Percentiles rank a stretch among this genome's conserved stretches.
Conservation (phyloP, 306 rosid genomes). For the Cucurbita moschata region DNA sequence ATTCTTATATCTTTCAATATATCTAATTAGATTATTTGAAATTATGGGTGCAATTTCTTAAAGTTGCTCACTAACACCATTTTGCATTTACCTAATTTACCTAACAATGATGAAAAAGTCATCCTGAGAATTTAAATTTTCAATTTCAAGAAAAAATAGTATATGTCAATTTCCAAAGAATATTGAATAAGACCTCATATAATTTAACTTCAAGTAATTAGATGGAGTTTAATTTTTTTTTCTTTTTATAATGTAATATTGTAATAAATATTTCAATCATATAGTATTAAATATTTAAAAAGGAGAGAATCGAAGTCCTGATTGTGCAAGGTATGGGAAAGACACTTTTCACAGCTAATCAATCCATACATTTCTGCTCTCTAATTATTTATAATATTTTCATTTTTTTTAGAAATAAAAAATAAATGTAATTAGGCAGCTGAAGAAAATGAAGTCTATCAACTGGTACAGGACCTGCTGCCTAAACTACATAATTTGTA, state of each 20-base stretch:
- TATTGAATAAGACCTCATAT: too few species aligned
- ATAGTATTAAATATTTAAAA: not conserved
- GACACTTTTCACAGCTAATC: not conserved
- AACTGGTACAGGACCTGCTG: not conserved
- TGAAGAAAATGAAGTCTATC: not conserved
- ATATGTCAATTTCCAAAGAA: too few species aligned
- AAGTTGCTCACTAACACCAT: conserved; percentile 3
- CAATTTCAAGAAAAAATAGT: too few species aligned
- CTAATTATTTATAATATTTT: not conserved
- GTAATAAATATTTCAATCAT: not conserved
- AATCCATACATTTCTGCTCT: not conserved
- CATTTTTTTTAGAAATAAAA: not conserved
- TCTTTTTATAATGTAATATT: not conserved
- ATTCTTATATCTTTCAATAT: not conserved
- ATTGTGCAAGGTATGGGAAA: not conserved
- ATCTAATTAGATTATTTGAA: not conserved
- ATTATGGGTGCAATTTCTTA: not conserved
- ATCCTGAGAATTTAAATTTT: too few species aligned
- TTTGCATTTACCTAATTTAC: not conserved
- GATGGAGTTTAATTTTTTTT: not conserved
- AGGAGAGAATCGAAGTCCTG: not conserved
- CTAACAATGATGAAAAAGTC: not conserved
- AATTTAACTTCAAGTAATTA: not conserved
- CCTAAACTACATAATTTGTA: not conserved
- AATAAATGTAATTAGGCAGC: not conserved